Evolutionary conservation across 371 early-diverging fungal genomes (phyloP).

Genomic region (Mucor velutinosus): DNA sequence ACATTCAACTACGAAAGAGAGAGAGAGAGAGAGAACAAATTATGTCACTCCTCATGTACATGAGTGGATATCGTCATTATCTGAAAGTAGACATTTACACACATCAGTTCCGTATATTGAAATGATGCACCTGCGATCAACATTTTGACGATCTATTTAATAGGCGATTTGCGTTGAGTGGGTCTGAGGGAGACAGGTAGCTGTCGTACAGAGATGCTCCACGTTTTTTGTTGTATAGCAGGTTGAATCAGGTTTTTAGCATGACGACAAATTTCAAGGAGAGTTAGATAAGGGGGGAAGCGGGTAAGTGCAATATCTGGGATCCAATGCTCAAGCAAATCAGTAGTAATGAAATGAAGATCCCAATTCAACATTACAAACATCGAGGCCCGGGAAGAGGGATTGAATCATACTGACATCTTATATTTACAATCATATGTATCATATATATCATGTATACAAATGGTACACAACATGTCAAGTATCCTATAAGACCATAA

Average conservation of each 20-base stretch:
- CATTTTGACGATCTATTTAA: background rate
- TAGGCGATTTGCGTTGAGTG: background rate
- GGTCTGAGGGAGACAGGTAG: background rate
- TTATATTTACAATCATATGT: background rate
- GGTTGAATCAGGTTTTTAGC: constrained; percentile 1
- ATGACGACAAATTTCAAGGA: background rate
- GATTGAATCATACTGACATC: background rate
- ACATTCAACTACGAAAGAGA: background rate
- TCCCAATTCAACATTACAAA: background rate
- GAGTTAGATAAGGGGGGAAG: background rate
- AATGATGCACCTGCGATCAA: background rate
- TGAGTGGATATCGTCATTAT: background rate
- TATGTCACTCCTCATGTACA: background rate
- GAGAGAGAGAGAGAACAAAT: background rate
- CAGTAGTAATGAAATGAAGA: background rate
- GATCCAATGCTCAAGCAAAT: background rate
- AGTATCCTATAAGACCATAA: background rate
- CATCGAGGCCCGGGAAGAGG: background rate
- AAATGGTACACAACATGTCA: constrained; percentile 6
- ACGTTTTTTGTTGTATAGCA: background rate
- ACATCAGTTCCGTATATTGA: background rate
- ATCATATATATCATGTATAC: background rate
- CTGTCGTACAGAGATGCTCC: background rate
- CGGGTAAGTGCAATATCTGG: background rate
- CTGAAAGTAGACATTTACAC: background rate